These are phyloP conservation scores for Capsaspora owczarzaki DNA, from an alignment of 78 protist genomes.

Conservation along the genomic window DNA sequence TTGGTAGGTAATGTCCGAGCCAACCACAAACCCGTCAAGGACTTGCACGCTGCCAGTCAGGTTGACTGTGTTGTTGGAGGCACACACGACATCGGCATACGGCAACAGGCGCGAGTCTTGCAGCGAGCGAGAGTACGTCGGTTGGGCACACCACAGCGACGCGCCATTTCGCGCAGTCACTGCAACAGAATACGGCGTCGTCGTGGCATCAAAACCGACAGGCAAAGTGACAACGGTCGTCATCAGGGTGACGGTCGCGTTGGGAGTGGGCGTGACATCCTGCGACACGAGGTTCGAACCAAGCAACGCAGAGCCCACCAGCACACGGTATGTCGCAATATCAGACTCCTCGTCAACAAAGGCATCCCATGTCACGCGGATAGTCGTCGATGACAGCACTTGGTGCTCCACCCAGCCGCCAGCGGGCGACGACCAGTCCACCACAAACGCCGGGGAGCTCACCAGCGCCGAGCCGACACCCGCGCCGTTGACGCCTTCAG, in stretches of 20 bases:
- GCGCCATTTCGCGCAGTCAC: not conserved
- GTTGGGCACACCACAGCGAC: not conserved
- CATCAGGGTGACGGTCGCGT: not conserved
- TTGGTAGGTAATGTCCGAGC: not conserved
- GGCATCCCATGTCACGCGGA: not conserved
- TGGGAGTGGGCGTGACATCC: not conserved
- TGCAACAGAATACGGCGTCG: not conserved
- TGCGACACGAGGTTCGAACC: not conserved
- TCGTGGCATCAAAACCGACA: too few species aligned
- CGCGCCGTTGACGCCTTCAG: not conserved
- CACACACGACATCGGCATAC: not conserved
- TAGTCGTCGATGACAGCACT: not conserved
- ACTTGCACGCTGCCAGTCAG: not conserved
- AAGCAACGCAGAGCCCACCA: not conserved
- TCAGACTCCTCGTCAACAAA: not conserved
- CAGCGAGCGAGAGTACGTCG: not conserved
- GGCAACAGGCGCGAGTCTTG: too few species aligned
- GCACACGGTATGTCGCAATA: not conserved
- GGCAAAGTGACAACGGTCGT: too few species aligned
- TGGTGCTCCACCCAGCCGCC: not conserved
- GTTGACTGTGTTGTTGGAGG: not conserved
- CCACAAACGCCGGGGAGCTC: not conserved
- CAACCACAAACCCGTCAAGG: too few species aligned
- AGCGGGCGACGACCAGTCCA: not conserved
- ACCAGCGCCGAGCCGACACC: not conserved